phyloP scores from a whole-genome alignment of 23 red algal species.

The Gracilariopsis chorda region DNA sequence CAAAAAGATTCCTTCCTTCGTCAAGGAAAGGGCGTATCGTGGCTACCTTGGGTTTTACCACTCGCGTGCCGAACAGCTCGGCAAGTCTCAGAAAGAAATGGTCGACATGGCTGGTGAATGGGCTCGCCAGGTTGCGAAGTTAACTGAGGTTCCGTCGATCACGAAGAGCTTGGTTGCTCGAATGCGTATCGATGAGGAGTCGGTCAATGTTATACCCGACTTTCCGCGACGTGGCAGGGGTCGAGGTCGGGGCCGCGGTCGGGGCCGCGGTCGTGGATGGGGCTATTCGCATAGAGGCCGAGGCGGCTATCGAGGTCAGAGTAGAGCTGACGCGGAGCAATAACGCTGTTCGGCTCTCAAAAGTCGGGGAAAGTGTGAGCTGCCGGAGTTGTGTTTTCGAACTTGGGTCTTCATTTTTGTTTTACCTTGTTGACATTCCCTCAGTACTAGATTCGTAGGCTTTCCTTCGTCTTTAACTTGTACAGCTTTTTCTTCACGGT shows the following conservation, averaged over 20 bases:
- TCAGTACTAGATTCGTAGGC: background rate
- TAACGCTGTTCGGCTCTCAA: background rate
- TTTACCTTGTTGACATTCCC: slow-evolving; percentile 13
- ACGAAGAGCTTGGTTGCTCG: slow-evolving; percentile 39
- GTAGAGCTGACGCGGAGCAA: background rate
- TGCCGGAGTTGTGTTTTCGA: background rate
- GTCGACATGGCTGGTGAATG: slow-evolving; percentile 24
- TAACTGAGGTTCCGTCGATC: slow-evolving; percentile 38
- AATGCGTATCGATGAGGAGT: slow-evolving; percentile 22
- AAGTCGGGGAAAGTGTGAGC: background rate
- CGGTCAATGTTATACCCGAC: background rate
- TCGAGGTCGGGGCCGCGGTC: slow-evolving; percentile 27
- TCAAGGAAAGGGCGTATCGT: slow-evolving; percentile 48
- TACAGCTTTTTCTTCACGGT: slow-evolving; percentile 9
- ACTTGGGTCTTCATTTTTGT: background rate
- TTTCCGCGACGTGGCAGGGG: background rate
- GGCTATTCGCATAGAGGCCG: background rate
- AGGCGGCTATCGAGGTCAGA: background rate
- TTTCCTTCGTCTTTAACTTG: slow-evolving; percentile 16
- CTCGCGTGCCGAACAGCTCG: slow-evolving; percentile 12
- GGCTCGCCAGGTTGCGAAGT: background rate
- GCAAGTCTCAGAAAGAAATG: slow-evolving; percentile 39
- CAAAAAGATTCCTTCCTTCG: background rate
- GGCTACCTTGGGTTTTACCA: slow-evolving; percentile 75
- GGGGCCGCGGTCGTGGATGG: background rate